These are phyloP conservation scores for Acanthamoeba healyi DNA, from an alignment of 208 protist genomes.

Conservation along the genomic window DNA sequence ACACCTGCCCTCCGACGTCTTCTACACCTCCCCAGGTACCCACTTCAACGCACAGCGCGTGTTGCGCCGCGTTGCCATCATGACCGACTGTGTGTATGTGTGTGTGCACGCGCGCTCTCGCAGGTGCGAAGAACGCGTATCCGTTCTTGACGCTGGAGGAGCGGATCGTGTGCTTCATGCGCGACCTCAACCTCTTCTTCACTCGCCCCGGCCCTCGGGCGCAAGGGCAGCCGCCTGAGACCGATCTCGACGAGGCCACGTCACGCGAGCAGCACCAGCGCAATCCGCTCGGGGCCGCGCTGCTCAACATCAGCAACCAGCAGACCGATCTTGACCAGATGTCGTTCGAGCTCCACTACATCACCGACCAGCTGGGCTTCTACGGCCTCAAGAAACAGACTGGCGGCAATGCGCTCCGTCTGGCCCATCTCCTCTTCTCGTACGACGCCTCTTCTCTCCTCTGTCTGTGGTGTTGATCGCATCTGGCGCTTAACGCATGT, in stretches of 20 bases:
- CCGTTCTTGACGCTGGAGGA: constrained; percentile 79
- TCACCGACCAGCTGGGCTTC: constrained; percentile 80
- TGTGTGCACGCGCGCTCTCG: no score
- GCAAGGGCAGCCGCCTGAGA: no score
- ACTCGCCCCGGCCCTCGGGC: no score
- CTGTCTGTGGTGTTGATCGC: neutral
- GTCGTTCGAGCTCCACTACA: constrained; percentile 78
- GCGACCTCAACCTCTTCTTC: constrained; percentile 79
- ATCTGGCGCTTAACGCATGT: no score
- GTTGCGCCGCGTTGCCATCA: no score
- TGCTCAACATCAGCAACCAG: neutral
- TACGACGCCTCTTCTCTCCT: neutral
- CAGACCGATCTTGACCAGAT: neutral
- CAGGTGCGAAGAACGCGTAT: constrained; percentile 81
- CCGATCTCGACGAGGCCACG: no score
- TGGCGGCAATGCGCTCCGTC: constrained; percentile 76
- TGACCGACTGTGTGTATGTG: no score
- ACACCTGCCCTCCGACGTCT: constrained; percentile 67
- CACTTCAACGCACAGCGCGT: no score
- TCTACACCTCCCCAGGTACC: constrained; percentile 42
- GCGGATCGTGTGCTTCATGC: constrained; percentile 74
- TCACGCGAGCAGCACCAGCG: neutral
- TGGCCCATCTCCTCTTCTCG: constrained; percentile 81
- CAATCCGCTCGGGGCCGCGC: neutral
- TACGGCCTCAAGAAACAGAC: constrained; percentile 83